Conservation (phyloP, 164 flowering plant genomes). For the Stephania japonica region DNA sequence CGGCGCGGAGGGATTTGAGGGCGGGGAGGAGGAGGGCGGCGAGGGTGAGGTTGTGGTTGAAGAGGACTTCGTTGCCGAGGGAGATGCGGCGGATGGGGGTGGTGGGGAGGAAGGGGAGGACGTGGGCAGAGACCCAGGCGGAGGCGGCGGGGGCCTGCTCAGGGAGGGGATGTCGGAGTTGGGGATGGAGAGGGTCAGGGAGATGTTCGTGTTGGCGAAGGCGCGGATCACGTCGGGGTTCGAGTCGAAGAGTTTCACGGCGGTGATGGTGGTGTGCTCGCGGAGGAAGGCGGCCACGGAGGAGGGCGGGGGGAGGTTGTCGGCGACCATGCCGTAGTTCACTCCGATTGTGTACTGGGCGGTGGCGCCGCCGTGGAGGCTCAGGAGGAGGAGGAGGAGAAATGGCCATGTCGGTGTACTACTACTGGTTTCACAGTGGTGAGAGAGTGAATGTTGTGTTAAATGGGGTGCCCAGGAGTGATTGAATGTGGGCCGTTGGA, state of each 20-base stretch:
- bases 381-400: not conserved
- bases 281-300: conserved; percentile 70
- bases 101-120: conserved; percentile 56
- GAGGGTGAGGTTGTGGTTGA: conserved; percentile 29
- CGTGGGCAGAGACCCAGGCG: conserved; percentile 45
- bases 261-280: conserved; percentile 51
- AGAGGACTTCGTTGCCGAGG: conserved; percentile 77
- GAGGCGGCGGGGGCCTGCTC: conserved; percentile 32
- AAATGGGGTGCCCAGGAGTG: not conserved
- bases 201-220: conserved; percentile 60
- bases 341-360: conserved; percentile 56
- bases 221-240: conserved; percentile 71
- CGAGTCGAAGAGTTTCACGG: conserved; percentile 66
- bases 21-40: conserved; percentile 61
- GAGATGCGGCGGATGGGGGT: conserved; percentile 49
- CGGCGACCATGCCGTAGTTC: conserved; percentile 78
- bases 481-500: not conserved
- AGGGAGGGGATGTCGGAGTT: conserved; percentile 67
- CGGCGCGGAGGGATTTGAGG: conserved; percentile 54
- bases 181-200: conserved; percentile 50
- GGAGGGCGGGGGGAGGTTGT: conserved; percentile 82
- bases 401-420: not conserved
- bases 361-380: conserved; percentile 7
- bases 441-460: not conserved
- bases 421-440: no score